Evolutionary conservation across 2,329 filamentous ascomycete genomes (phyloP).

Genomic region (Paecilomyces niveus): DNA sequence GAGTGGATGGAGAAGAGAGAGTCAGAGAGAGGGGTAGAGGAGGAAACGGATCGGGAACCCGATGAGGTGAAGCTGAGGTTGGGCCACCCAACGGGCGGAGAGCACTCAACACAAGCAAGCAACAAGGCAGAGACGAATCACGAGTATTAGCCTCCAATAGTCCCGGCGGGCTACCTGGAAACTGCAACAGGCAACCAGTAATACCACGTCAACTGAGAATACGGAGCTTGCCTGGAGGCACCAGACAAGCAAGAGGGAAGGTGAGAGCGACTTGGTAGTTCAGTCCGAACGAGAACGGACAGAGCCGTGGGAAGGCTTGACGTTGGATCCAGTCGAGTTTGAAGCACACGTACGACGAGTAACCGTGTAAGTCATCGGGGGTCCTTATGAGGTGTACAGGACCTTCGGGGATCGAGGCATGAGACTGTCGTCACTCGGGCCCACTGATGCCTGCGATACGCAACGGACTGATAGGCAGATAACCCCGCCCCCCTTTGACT

Average conservation of each 20-base stretch:
- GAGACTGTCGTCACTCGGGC: not conserved
- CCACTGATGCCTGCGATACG: not conserved
- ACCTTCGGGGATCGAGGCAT: not conserved
- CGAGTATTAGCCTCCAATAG: not conserved
- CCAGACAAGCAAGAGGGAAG: too few species aligned
- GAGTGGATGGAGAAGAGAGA: not conserved
- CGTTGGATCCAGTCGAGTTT: not conserved
- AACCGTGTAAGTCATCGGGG: not conserved
- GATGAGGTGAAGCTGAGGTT: slow-evolving; percentile 1
- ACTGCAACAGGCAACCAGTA: not conserved
- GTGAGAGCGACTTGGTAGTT: not conserved
- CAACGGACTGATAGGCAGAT: not conserved
- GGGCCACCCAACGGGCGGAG: not conserved
- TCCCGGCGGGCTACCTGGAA: not conserved
- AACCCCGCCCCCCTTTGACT: not conserved
- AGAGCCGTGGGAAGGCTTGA: not conserved
- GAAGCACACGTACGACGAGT: not conserved
- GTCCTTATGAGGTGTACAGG: not conserved
- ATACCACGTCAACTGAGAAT: too few species aligned
- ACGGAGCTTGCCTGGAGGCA: too few species aligned
- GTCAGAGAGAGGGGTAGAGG: not conserved
- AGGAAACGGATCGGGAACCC: not conserved
- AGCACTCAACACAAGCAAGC: not conserved
- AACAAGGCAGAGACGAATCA: not conserved
- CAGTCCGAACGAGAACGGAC: not conserved